Conservation (phyloP, 768 basidiomycete species). For the Xerocomellus dryophilus region DNA sequence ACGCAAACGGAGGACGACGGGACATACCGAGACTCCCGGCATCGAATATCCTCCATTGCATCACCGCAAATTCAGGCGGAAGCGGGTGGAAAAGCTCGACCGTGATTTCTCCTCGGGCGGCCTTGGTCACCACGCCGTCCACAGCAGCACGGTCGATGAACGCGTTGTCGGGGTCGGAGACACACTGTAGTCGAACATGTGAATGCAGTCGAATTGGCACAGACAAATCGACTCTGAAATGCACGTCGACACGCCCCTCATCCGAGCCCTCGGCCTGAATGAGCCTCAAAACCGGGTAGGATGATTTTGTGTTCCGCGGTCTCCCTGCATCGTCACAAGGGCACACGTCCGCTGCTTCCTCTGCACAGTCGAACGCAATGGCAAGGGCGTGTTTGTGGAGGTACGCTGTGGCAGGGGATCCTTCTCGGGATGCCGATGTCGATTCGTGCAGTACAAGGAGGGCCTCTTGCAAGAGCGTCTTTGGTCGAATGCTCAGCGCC, state of each 20-base stretch:
- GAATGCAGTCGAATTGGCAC: conserved; percentile 56
- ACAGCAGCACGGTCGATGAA: conserved; percentile 46
- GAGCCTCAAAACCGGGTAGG: conserved; percentile 28
- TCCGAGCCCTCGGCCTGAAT: conserved; percentile 25
- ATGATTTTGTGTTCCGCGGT: conserved; percentile 42
- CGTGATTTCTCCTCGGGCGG: conserved; percentile 50
- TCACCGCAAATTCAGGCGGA: conserved; percentile 55
- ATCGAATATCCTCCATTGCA: conserved; percentile 65
- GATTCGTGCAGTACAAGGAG: conserved; percentile 58
- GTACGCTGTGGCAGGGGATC: conserved; percentile 36
- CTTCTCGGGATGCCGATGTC: conserved; percentile 26
- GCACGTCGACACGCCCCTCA: conserved; percentile 43
- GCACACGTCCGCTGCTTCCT: conserved; percentile 65
- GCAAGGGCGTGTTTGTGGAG: conserved; percentile 54
- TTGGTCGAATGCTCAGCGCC: conserved; percentile 49
- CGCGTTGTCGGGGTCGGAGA: conserved; percentile 51
- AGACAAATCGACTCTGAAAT: conserved; percentile 53
- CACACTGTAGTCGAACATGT: conserved; percentile 60
- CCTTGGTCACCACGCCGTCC: conserved; percentile 59
- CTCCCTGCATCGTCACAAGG: conserved; percentile 63
- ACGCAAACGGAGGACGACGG: not conserved
- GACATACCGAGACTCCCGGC: conserved; percentile 57
- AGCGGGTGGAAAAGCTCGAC: conserved; percentile 54
- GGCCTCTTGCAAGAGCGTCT: conserved; percentile 54
- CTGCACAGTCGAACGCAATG: conserved; percentile 59